Evolutionary conservation across 306 rosid species (phyloP), one percentile per base, ranked within the genome.

Genomic region (Pachyrhizus erosus): DNA sequence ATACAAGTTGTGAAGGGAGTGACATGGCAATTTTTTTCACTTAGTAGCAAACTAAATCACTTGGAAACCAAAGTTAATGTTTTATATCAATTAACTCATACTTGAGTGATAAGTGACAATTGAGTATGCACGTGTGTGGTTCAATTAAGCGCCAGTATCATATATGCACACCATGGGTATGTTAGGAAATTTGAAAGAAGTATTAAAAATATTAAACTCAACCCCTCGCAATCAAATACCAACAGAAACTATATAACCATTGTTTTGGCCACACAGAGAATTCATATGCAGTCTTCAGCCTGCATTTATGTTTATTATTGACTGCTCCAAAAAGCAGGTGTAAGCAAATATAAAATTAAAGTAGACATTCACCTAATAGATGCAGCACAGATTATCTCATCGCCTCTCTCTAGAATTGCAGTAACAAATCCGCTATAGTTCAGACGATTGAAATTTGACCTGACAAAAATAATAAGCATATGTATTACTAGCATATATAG

Each of bases 361-460:
- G 71, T 42, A 77, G 57, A 52, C 31, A 83, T 85, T 48, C 89
- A 95, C 98, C 98, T 89, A 65, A 95, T 80, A 78, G 96, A 84
- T 52, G 98, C 98, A 11, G 91, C 96, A 84, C 57, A 73, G 42
- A 91, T 75, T 5, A 95, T 84, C 89, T 95, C 98, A 7, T 95
- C 96, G 83, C 89, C 96, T 89, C 91, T 93, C 86, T 93, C 96
- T 45, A 95, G 92, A 87, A 91, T 86, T 61, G 90, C 92, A 86
- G 98, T 93, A 87, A 91, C 75, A 84, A 95, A 95, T 68, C 98
- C 93, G 81, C 93, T 84, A 58, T 88, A 89, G 65, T 90, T 84
- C 57, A 95, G 92, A 40, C 98, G 91, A 74, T 88, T 93, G 80
- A 95, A 91, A 78, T 95, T 95, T 76, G 98, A 95, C 92, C 98